Base-by-base conservation (phyloP, 2,329 filamentous ascomycete genomes). In the Cercospora brassicicola region DNA sequence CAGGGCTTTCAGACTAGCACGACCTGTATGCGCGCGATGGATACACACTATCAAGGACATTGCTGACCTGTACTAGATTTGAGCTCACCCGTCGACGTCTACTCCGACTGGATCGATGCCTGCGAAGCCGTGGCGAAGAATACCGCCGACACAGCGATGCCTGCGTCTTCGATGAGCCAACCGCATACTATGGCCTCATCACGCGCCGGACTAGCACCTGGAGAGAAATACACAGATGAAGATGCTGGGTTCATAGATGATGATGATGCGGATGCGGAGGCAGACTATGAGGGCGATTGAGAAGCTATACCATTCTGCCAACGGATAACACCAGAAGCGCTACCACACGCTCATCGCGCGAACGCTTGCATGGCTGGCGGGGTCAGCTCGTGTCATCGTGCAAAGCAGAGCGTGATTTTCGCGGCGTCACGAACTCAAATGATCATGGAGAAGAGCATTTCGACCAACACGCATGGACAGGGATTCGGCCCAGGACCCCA, bases 51-150 rank as follows among this genome's bases (percentile, higher is more conserved):
- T 15, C 4, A 57, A 48, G 8, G 18, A 18, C 59, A 28, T 62
- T 59, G 53, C 67, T 71, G 57, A 72, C 59, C 20, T 20, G n/a
- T 33, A 45, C n/a, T 70, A 96, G 93, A 96, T 79, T 88, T 98
- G 28, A 96, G 92, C 28, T 92, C 91, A 13, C 88, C 93, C 0
- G 93, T 99, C 57, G 95, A 99, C 78, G 94, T 99, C 7, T 99
- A 99, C 78, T 92, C 92, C 36, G 95, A 98, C 80, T 99, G 95
- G 95, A 92, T 99, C 71, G 95, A 99, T 81, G 95, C 95, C n/a
- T 91, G 90, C 78, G 90, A 92, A 77, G 85, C 87, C 5, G 89
- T 91, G 60, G 89, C 89, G 15, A 89, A 91, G 76, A 84, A 89
- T 18, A 81, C 79, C 13, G 79, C 77, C 26, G 67, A 39, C 20